Evolutionary conservation across 805 yeast genomes (phyloP), one percentile per base, ranked within the genome.

Genomic region (Isabelozyma pseudorhagii): DNA sequence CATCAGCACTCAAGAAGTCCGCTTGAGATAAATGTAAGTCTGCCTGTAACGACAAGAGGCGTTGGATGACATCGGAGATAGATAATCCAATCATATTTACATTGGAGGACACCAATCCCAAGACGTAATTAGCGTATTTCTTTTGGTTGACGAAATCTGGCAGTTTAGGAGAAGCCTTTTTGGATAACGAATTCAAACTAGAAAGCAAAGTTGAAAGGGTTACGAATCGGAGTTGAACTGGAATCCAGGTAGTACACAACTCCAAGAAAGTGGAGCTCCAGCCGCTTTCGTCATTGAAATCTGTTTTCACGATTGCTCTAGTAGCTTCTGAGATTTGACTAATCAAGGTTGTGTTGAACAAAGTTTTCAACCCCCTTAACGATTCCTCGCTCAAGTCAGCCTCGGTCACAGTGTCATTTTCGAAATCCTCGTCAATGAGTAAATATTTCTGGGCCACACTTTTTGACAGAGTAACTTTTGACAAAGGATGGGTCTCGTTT

Each of bases 21-120:
- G 64, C 49, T 44, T 68, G 66, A 15, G 53, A 41, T 45, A 71
- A 57, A 40, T 62, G 57, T 42, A 73, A 60, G 40, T 55, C 54
- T 11, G 73, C 60, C 57, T 86, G 88, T 44, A 82, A 71, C 9
- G 67, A 62, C 41, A 87, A 65, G 6, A 87, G 61, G 49, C 78
- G 82, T 52, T 84, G 81, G 62, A 87, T 75, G 38, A 88, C 79
- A 63, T 92, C 98, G 38, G 90, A 75, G 5, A 91, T 87, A 9
- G 97, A 87, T 42, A 94, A 71, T 0, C 97, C 97, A 53, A 91
- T 85, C 77, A 93, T 82, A 63, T 87, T 89, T 40, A 89, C 89
- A 39, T 84, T 84, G 0, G 94, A 85, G 1, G 85, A 77, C n/a
- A 92, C 72, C 29, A 90, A 68, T 10, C 85, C 84, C 8, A 83